Conservation (phyloP, 345 rosid genomes). For the Moringa oleifera region DNA sequence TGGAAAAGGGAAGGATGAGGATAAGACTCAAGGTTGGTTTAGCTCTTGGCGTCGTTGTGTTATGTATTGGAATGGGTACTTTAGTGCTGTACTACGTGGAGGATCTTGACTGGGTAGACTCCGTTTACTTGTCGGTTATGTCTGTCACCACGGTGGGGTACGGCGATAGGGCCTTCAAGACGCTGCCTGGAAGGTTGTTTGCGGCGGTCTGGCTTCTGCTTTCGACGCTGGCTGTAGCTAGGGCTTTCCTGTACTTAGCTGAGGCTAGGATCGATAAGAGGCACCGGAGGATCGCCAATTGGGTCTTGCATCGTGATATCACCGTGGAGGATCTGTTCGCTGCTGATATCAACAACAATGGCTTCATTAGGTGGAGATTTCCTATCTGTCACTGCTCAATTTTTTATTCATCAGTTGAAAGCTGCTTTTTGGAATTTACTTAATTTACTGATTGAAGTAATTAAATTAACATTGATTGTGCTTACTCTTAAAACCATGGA, state of each 20-base stretch:
- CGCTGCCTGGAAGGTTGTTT: conserved; percentile 54
- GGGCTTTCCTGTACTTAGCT: conserved; percentile 65
- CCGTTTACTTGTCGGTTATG: conserved; percentile 73
- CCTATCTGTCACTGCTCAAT: no score
- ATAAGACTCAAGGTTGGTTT: conserved; percentile 66
- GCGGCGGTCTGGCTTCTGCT: conserved; percentile 68
- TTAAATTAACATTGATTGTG: no score
- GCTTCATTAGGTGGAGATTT: conserved; percentile 55
- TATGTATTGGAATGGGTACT: conserved; percentile 55
- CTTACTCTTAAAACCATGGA: no score
- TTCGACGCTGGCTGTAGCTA: conserved; percentile 70
- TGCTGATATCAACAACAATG: conserved; percentile 59
- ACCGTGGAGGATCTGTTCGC: conserved; percentile 61
- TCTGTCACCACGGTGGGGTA: conserved; percentile 81
- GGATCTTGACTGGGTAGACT: conserved; percentile 46
- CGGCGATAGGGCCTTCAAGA: conserved; percentile 65
- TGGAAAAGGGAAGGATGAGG: conserved; percentile 78
- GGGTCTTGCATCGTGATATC: conserved; percentile 56
- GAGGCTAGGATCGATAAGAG: conserved; percentile 67
- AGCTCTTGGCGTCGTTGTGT: conserved; percentile 63
- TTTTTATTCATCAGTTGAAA: no score
- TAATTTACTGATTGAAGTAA: no score
- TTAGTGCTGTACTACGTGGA: conserved; percentile 51
- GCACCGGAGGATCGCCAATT: conserved; percentile 57
- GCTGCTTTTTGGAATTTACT: no score